A percentile compares a stretch with the other conserved stretches of the same genome.
These are phyloP conservation scores for Boletus chippewaensis DNA, from an alignment of 1,284 basidiomycete species.

Conservation along the genomic window DNA sequence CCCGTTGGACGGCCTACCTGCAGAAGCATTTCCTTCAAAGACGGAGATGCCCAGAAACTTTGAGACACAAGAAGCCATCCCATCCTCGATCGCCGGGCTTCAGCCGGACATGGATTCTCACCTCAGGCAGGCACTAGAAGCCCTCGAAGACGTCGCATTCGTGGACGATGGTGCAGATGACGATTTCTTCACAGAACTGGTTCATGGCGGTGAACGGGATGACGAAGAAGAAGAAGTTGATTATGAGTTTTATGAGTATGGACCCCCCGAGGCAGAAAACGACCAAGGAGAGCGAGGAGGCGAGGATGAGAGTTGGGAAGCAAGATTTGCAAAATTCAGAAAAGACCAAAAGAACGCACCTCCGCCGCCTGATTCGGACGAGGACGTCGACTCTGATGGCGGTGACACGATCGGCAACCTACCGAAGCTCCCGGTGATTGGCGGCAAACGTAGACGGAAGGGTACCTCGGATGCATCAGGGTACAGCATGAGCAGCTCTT, in stretches of 20 bases:
- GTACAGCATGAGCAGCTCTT: slow-evolving; percentile 95
- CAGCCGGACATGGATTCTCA: slow-evolving; percentile 97
- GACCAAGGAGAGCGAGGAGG: slow-evolving; percentile 14
- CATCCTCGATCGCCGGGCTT: slow-evolving; percentile 80
- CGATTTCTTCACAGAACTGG: slow-evolving; percentile 68
- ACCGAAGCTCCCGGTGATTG: slow-evolving; percentile 66
- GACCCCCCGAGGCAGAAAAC: slow-evolving; percentile 29
- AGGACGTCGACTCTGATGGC: slow-evolving; percentile 58
- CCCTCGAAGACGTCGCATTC: slow-evolving; percentile 94
- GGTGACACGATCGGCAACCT: slow-evolving; percentile 75
- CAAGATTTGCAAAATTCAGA: slow-evolving; percentile 75
- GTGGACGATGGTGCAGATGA: slow-evolving; percentile 71
- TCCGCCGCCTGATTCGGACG: slow-evolving; percentile 41
- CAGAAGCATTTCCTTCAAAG: slow-evolving; percentile 67
- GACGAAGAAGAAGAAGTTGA: slow-evolving; percentile 47
- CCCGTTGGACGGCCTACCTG: slow-evolving; percentile 51
- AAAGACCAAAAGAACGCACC: slow-evolving; percentile 38
- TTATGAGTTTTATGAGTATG: slow-evolving; percentile 69
- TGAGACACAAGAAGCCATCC: slow-evolving; percentile 69
- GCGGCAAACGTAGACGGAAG: slow-evolving; percentile 71
- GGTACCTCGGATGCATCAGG: slow-evolving; percentile 80
- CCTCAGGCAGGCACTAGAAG: slow-evolving; percentile 88
- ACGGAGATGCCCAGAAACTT: slow-evolving; percentile 71
- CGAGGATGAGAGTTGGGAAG: slow-evolving; percentile 56
- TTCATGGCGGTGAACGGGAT: slow-evolving; percentile 66